Evolutionary conservation across 2,329 filamentous ascomycete genomes (phyloP), one percentile per base, ranked within the genome.

Genomic region (Orbilia brochopaga): DNA sequence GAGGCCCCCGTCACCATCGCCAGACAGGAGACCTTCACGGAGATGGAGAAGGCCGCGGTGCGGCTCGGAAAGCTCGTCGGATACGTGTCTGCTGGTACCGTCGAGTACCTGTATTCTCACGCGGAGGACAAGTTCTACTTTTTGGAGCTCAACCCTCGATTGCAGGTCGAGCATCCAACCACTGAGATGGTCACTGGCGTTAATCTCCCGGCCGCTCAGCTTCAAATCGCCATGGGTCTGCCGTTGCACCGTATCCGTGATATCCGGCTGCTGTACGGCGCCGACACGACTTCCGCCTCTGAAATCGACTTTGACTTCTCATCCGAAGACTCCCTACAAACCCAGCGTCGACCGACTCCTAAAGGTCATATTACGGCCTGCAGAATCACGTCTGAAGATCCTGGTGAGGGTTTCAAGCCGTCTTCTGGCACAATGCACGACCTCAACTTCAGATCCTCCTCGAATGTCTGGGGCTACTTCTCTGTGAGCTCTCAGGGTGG

Each of bases 401-500:
- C 94, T 8, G 94, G 95, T 78, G 94, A 99, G 84, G 94, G 94
- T 59, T 99, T 99, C 87, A 99, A 99, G 86, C 94, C 94, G 67
- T 99, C 94, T 51, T 96, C 93, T 78, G 94, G 94, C 87, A 96
- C 93, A 59, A 95, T 99, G 87, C 94, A 97, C 83, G 94, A 99
- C 79, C 84, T 99, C 78, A 99, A 99, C 85, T 99, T 99, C 87
- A 87, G 94, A 79, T 95, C 90, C 83, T 96, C 92, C 80, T 97
- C 94, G 74, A 99, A 99, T 77, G 94, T 97, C 64, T 99, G 94
- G 94, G 94, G 94, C 85, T 99, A 99, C 82, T 99, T 99, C 87
- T 99, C 94, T 59, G 94, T 99, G 80, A 91, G 92, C 83, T 94
- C 92, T 8, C 89, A 92, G 63, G 93, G 92, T 83, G 92, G 92